Conservation (phyloP, 2,329 filamentous ascomycete species). For the Alternaria sp. region DNA sequence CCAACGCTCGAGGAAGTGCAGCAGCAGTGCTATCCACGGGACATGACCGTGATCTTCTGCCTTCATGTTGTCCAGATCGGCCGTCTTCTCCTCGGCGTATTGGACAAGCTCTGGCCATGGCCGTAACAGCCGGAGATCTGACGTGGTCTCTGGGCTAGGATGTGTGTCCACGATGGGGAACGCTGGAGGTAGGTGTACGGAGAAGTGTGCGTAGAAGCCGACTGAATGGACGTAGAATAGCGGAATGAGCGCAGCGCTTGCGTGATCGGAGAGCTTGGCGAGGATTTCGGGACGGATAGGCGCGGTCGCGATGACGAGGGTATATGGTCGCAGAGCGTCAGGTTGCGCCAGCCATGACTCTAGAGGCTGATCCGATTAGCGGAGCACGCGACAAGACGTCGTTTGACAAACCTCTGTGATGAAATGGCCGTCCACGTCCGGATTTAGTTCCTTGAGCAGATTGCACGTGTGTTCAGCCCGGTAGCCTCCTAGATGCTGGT, state of each 20-base stretch:
- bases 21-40: slow-evolving; percentile 81
- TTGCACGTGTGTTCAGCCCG: slow-evolving; percentile 80
- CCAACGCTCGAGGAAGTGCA: slow-evolving; percentile 85
- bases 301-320: slow-evolving; percentile 66
- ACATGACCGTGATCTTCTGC: slow-evolving; percentile 89
- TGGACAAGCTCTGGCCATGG: slow-evolving; percentile 83
- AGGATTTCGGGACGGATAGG: slow-evolving; percentile 63
- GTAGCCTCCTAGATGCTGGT: slow-evolving; percentile 74
- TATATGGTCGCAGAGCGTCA: slow-evolving; percentile 56
- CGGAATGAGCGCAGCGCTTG: slow-evolving; percentile 68
- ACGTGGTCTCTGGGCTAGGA: slow-evolving; percentile 82
- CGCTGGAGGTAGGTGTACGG: slow-evolving; percentile 74
- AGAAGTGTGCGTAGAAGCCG: slow-evolving; percentile 91
- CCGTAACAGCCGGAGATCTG: slow-evolving; percentile 80
- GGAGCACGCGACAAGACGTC: neutral
- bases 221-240: slow-evolving; percentile 84
- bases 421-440: slow-evolving; percentile 83
- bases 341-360: slow-evolving; percentile 53
- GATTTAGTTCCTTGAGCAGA: slow-evolving; percentile 85
- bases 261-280: slow-evolving; percentile 56
- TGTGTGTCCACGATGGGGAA: slow-evolving; percentile 97
- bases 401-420: slow-evolving; percentile 58
- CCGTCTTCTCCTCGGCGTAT: slow-evolving; percentile 71
- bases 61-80: slow-evolving; percentile 71
- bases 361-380: slow-evolving; percentile 47